Percentiles rank a stretch among this genome's conserved stretches.
phyloP scores from a whole-genome alignment of 2,329 filamentous ascomycete species.

The Diaporthe nobilis region DNA sequence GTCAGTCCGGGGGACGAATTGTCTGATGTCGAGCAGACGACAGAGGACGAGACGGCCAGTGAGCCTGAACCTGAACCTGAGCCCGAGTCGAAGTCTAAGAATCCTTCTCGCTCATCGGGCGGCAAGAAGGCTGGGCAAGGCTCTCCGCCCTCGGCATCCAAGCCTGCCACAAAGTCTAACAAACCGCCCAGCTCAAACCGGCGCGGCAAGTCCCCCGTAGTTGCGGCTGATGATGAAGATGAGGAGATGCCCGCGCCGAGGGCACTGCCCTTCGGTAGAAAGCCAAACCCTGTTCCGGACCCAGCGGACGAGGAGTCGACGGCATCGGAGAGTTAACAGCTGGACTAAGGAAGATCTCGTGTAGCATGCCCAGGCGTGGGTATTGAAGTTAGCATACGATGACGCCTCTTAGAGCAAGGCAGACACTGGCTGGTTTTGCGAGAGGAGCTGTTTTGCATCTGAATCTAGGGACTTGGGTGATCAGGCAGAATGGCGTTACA shows the following conservation, averaged over 20 bases:
- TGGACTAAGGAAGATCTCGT: not conserved
- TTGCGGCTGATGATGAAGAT: slow-evolving; percentile 14
- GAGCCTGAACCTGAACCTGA: slow-evolving; percentile 27
- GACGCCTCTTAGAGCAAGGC: not conserved
- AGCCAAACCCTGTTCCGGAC: slow-evolving; percentile 19
- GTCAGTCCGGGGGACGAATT: not conserved
- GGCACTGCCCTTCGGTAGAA: slow-evolving; percentile 6
- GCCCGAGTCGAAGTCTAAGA: not conserved
- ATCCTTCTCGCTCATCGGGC: not conserved
- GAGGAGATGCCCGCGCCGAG: slow-evolving; percentile 24
- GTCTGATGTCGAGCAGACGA: slow-evolving; percentile 33
- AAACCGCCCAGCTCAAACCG: slow-evolving; percentile 29
- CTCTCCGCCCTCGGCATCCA: slow-evolving; percentile 24
- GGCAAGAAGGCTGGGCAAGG: slow-evolving; percentile 22
- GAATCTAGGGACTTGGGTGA: not conserved
- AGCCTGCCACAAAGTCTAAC: slow-evolving; percentile 6
- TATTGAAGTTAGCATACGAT: not conserved
- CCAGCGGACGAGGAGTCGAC: slow-evolving; percentile 36
- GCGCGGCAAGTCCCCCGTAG: slow-evolving; percentile 19
- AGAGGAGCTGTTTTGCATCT: not conserved
- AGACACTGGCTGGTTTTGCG: not conserved
- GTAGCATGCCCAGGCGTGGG: not conserved
- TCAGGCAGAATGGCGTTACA: not conserved
- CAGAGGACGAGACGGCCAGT: slow-evolving; percentile 38
- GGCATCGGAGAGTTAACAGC: slow-evolving; percentile 33